phyloP scores from a whole-genome alignment of 331 rosid genomes.

The Rhamnella rubrinervis region DNA sequence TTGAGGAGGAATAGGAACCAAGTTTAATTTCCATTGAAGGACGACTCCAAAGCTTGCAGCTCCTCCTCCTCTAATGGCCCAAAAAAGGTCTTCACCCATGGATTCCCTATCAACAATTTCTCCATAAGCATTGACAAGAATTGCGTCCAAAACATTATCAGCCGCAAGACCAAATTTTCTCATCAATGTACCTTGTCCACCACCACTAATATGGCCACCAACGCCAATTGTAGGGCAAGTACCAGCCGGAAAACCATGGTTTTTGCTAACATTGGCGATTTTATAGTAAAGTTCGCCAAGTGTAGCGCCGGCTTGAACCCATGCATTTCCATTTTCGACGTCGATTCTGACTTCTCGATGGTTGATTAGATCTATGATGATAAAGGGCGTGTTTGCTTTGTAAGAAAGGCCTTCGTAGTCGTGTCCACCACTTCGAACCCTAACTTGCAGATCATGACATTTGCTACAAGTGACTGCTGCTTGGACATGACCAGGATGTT shows the following conservation, averaged over 20 bases:
- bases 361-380: slow-evolving; percentile 43
- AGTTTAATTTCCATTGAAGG: slow-evolving; percentile 59
- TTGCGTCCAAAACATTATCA: slow-evolving; percentile 58
- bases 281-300: slow-evolving; percentile 56
- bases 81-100: slow-evolving; percentile 70
- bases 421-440: slow-evolving; percentile 64
- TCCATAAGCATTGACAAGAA: slow-evolving; percentile 46
- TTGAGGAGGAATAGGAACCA: slow-evolving; percentile 56
- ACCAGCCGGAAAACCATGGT: slow-evolving; percentile 62
- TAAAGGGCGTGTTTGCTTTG: slow-evolving; percentile 47
- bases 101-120: slow-evolving; percentile 43
- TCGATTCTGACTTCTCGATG: slow-evolving; percentile 38
- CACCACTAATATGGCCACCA: slow-evolving; percentile 70
- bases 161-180: slow-evolving; percentile 61
- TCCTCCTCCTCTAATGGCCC: slow-evolving; percentile 80
- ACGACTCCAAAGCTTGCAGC: slow-evolving; percentile 64
- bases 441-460: slow-evolving; percentile 35
- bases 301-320: slow-evolving; percentile 67
- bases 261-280: slow-evolving; percentile 37
- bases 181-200: slow-evolving; percentile 61
- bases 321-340: slow-evolving; percentile 36
- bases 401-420: slow-evolving; percentile 65
- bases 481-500: slow-evolving; percentile 42
- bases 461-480: slow-evolving; percentile 54
- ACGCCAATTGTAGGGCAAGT: slow-evolving; percentile 57